Evolutionary conservation across 1,139 yeast genomes (phyloP).

Genomic region (Martiniozyma asiatica): DNA sequence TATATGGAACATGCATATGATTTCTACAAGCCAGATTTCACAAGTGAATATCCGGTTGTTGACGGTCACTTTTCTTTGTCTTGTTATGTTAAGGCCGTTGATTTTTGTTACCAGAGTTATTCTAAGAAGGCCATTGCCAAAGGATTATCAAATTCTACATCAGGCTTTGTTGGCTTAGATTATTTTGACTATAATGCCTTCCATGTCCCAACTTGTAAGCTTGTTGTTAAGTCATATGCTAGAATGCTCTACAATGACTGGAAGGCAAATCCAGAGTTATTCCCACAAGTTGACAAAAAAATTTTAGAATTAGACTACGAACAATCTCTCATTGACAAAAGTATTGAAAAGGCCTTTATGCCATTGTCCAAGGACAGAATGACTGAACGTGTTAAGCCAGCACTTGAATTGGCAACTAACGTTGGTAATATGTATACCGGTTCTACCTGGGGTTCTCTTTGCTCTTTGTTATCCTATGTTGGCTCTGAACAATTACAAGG

Average conservation of each 20-base stretch:
- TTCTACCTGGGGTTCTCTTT: conserved; percentile 77
- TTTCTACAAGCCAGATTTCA: conserved; percentile 95
- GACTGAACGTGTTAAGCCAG: conserved; percentile 64
- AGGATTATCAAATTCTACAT: conserved; percentile 29
- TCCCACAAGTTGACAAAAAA: conserved; percentile 51
- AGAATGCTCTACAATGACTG: conserved; percentile 86
- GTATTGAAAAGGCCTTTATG: conserved; percentile 76
- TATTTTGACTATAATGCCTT: conserved; percentile 90
- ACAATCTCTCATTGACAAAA: conserved; percentile 65
- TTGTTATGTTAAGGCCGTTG: conserved; percentile 91
- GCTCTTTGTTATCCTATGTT: conserved; percentile 67
- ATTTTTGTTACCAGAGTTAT: conserved; percentile 73
- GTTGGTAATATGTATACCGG: conserved; percentile 99
- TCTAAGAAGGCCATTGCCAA: conserved; percentile 64
- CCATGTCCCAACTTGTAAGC: conserved; percentile 98
- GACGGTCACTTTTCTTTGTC: conserved; percentile 94
- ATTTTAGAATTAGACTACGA: conserved; percentile 60
- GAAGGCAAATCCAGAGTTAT: conserved; percentile 48
- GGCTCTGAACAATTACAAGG: conserved; percentile 64
- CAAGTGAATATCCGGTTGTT: conserved; percentile 92
- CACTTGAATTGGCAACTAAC: conserved; percentile 83
- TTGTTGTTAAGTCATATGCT: conserved; percentile 87
- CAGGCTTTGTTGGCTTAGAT: conserved; percentile 48
- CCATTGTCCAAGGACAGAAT: conserved; percentile 63
- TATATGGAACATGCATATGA: conserved; percentile 96